A percentile compares a stretch with the other conserved stretches of the same genome.
phyloP scores from a whole-genome alignment of 495 filamentous ascomycete species.

The Penicillium cataractarum region DNA sequence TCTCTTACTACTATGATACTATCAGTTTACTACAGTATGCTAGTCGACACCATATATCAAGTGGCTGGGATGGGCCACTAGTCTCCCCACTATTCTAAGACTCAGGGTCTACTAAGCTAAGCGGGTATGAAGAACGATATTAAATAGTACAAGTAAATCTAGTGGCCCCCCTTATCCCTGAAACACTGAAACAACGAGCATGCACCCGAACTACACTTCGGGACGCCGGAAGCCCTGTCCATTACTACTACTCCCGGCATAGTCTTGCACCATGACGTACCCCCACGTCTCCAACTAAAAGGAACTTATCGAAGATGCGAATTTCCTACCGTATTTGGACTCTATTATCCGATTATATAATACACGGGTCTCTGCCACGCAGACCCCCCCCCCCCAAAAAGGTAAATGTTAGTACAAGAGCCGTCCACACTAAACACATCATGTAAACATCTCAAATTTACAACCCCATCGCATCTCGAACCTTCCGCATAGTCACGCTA shows the following conservation, averaged over 20 bases:
- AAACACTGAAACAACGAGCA: not conserved
- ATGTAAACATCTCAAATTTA: constrained; percentile 20
- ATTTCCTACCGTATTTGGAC: not conserved
- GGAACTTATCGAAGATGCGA: not conserved
- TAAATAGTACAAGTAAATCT: too few relatives aligned
- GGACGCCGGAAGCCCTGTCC: too few relatives aligned
- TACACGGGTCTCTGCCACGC: not conserved
- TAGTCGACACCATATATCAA: not conserved
- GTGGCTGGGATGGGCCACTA: not conserved
- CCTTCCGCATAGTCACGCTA: constrained; percentile 63
- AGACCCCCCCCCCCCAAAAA: too few relatives aligned
- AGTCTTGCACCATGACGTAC: not conserved
- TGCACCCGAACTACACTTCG: too few relatives aligned
- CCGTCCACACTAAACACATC: not conserved
- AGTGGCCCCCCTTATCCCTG: not conserved
- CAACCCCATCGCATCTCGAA: constrained; percentile 67
- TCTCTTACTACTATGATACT: too few relatives aligned
- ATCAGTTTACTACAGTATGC: too few relatives aligned
- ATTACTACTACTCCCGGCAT: not conserved
- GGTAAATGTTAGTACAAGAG: not conserved
- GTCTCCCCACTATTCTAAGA: not conserved
- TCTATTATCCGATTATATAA: not conserved
- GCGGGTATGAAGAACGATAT: not conserved
- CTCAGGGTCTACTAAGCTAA: not conserved
- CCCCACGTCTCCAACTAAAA: not conserved